Evolutionary conservation across 192 early-diverging fungal species (phyloP).

Genomic region (Linnemannia hyalina): DNA sequence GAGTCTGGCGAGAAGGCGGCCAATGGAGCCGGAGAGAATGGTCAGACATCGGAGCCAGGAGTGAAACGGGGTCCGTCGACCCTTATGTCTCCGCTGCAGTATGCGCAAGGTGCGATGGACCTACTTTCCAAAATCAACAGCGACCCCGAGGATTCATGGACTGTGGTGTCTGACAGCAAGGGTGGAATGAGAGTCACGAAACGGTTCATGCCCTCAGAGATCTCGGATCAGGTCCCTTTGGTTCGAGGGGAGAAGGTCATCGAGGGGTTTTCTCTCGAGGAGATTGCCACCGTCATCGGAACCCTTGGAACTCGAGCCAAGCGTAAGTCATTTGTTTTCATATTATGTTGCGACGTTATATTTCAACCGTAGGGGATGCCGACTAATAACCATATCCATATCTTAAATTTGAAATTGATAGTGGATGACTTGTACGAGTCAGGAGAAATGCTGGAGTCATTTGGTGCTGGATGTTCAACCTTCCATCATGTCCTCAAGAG

Average conservation of each 20-base stretch:
- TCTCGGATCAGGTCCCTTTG: conserved; percentile 60
- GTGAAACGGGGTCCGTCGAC: background rate
- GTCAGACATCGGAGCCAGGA: background rate
- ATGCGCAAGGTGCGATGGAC: conserved; percentile 43
- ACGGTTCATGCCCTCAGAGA: conserved; percentile 54
- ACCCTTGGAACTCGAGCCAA: conserved; percentile 55
- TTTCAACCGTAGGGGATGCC: too few species aligned
- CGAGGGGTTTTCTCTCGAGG: conserved; percentile 65
- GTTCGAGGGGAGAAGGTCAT: conserved; percentile 66
- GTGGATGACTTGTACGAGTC: conserved; percentile 57
- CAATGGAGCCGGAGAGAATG: background rate
- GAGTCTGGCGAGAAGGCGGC: background rate
- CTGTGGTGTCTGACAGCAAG: conserved; percentile 57
- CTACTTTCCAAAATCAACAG: conserved; percentile 48
- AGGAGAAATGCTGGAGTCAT: conserved; percentile 47
- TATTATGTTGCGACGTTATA: background rate
- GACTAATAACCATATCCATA: background rate
- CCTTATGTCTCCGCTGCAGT: conserved; percentile 15
- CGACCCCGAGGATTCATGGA: conserved; percentile 62
- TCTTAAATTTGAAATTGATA: background rate
- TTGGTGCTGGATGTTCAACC: conserved; percentile 58
- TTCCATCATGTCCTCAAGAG: conserved; percentile 59
- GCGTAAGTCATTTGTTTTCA: conserved; percentile 12
- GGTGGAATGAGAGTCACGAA: conserved; percentile 57
- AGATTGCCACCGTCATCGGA: conserved; percentile 62